Evolutionary conservation across 2,329 filamentous ascomycete species (phyloP), one percentile per base, ranked within the genome.

Genomic region (Pseudogymnoascus pannorum): DNA sequence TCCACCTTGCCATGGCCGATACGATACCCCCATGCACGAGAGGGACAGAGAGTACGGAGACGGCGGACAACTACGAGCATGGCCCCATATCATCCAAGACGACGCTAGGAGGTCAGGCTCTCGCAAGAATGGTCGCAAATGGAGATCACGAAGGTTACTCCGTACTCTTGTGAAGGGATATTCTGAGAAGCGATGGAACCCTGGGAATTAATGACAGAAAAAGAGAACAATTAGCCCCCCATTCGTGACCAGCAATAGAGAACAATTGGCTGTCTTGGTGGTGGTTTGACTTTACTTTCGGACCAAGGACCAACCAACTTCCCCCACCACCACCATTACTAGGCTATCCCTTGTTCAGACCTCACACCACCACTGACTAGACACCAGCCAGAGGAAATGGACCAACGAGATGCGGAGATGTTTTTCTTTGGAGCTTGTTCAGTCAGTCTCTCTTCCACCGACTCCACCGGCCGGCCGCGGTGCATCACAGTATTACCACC

Each of bases 151-250:
- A n/a, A 54, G 31, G 44, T 24, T 29, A 54, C 44, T 54, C 44
- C 24, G 26, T 54, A 31, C 48, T 31, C 44, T 51, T 31, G 48
- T 54, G 48, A 54, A 54, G 48, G 26, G 29, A 26, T 31, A 20
- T 54, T 54, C 48, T 54, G 48, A 54, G 48, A 54, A 31, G 48
- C 48, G 48, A 54, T 54, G 48, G 48, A 54, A 54, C 48, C 48
- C 48, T 54, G 24, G 48, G 48, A 54, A 31, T 54, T 54, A 54
- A 54, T 54, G 48, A 54, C 48, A 54, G 48, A 54, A 31, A 51
- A 54, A 54, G 48, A 31, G 26, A 54, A 54, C 48, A 54, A 31
- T 31, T 54, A 54, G 48, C 48, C 48, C 48, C 48, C 48, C 48
- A 54, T 54, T 54, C 48, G 48, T 54, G 48, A 54, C 48, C 24